Base-by-base conservation (phyloP, 2,329 filamentous ascomycete genomes). In the Fusarium nodosum region DNA sequence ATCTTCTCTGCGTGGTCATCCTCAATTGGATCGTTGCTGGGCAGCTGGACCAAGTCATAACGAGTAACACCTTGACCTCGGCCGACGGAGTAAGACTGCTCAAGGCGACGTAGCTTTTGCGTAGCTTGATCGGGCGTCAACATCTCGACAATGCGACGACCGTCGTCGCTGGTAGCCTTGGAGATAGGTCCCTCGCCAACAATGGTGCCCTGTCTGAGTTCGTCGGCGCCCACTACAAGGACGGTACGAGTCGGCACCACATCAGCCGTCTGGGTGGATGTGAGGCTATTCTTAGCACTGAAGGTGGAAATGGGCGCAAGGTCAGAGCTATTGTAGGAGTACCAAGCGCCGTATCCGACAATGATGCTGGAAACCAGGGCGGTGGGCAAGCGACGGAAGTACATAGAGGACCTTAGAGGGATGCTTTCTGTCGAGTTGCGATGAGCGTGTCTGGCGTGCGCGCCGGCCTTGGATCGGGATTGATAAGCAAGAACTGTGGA, bases 1-100 rank as follows among this genome's bases (percentile, higher is more conserved):
- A 98, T 97, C 86, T 97, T 97, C 82, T 99, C 96, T 54, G 94
- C 93, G 77, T 99, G 96, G 77, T 99, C 97, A 76, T 99, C 96
- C 82, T 99, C 96, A 62, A 99, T 99, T 0, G 96, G 96, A 74
- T 97, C 93, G 79, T 99, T 99, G 83, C 93, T 97, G 12, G 95
- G 93, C 64, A 98, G 87, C 80, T 99, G 96, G 26, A 96, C 94
- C 11, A 97, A 85, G 80, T 99, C 96, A 77, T 99, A 99, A 71
- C 96, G 90, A 68, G 97, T 90, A 39, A 99, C 95, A 38, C 96
- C 96, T 78, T 93, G 88, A 16, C 96, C 97, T 54, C 96, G 86
- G 63, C 93, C 93, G 41, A 99, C 93, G 12, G 94, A 84, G 80
- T 94, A 98, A 31, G 94, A 97, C 82, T 97, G 90, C 81, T 99